Percentiles rank a stretch among this genome's conserved stretches.
phyloP scores from a whole-genome alignment of 768 basidiomycete genomes.

The Auricularia cornea region DNA sequence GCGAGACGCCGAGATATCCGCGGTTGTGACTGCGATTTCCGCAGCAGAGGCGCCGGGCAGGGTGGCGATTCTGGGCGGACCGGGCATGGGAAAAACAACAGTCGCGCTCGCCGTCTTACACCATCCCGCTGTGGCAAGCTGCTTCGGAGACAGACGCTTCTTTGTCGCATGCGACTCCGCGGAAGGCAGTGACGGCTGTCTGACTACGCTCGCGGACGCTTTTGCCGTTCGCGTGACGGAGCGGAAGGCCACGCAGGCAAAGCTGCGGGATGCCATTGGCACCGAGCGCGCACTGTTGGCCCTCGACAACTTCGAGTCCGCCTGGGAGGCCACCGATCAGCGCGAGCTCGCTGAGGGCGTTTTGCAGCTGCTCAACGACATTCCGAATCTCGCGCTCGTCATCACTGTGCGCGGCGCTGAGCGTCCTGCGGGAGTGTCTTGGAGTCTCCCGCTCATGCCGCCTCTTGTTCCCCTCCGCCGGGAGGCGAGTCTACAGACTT shows the following conservation, averaged over 20 bases:
- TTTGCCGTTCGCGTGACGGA: neutral
- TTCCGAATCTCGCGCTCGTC: neutral
- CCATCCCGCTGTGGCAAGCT: constrained; percentile 12
- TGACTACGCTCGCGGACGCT: neutral
- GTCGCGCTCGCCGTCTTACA: constrained; percentile 27
- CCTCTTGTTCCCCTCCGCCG: neutral
- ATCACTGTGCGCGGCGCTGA: neutral
- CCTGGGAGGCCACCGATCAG: neutral
- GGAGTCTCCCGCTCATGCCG: neutral
- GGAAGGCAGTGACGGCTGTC: neutral
- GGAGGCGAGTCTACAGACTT: neutral
- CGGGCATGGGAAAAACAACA: constrained; percentile 35
- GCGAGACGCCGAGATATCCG: neutral
- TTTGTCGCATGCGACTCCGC: constrained; percentile 27
- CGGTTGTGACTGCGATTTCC: neutral
- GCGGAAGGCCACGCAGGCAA: neutral
- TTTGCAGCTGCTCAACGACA: neutral
- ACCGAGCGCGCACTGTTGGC: constrained; percentile 10
- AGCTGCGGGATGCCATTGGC: neutral
- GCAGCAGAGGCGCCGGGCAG: no score
- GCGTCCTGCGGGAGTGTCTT: neutral
- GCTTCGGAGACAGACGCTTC: constrained; percentile 19
- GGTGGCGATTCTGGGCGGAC: constrained; percentile 18
- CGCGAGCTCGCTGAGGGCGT: neutral
- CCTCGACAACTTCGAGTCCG: neutral